Evolutionary conservation across 2,329 filamentous ascomycete species (phyloP).

Genomic region (Mollisia scopiformis): DNA sequence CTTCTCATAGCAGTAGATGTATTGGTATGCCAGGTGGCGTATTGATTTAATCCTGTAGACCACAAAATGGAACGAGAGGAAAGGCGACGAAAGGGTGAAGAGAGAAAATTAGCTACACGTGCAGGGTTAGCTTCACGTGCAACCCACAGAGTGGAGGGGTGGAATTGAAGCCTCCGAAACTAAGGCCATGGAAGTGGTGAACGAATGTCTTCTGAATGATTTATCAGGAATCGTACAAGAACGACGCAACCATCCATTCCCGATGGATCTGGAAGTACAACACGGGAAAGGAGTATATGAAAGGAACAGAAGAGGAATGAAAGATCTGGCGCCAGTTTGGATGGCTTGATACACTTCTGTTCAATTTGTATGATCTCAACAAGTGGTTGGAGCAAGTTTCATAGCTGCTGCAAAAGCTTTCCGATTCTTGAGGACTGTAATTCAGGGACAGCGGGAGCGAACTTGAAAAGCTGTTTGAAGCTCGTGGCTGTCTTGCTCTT

Average conservation of each 20-base stretch:
- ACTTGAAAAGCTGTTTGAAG: not conserved
- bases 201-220: slow-evolving; percentile 18
- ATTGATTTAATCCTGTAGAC: too few relatives aligned
- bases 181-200: slow-evolving; percentile 8
- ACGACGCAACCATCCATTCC: slow-evolving; percentile 1
- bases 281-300: not conserved
- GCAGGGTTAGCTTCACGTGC: not conserved
- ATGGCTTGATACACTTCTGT: not conserved
- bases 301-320: slow-evolving; percentile 4
- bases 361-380: not conserved
- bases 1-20: too few relatives aligned
- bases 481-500: not conserved
- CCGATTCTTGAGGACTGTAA: not conserved
- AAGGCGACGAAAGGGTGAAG: not conserved
- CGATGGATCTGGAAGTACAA: slow-evolving; percentile 8
- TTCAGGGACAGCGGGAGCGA: not conserved
- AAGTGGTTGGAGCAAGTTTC: not conserved
- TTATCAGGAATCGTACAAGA: slow-evolving; percentile 3
- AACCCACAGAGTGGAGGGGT: slow-evolving; percentile 6
- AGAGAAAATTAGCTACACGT: too few relatives aligned
- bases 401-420: not conserved
- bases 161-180: slow-evolving; percentile 9
- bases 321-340: slow-evolving; percentile 2
- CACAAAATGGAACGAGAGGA: too few relatives aligned
- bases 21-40: too few relatives aligned